These are phyloP conservation scores for Alopecurus myosuroides DNA, from an alignment of 176 grass and related monocot species.

Conservation along the genomic window DNA sequence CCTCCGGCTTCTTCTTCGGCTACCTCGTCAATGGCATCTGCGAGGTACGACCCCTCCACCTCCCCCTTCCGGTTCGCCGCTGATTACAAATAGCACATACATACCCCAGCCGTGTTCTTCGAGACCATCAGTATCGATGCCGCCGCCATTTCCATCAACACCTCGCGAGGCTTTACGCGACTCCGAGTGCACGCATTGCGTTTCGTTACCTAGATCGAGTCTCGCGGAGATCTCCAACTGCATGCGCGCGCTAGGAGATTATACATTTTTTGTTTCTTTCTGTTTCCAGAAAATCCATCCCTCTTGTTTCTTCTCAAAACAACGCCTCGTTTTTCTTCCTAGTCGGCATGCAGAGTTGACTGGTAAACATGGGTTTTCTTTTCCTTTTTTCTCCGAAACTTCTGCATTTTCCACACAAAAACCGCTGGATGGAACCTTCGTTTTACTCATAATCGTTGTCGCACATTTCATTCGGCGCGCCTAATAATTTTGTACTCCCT, in stretches of 20 bases:
- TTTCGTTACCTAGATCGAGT: too few relatives aligned
- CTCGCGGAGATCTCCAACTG: not conserved
- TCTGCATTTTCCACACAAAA: not conserved
- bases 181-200: too few relatives aligned
- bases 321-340: not conserved
- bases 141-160: too few relatives aligned
- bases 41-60: constrained; percentile 41
- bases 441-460: not conserved
- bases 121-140: too few relatives aligned
- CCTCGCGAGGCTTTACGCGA: too few relatives aligned
- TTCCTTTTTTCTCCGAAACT: not conserved
- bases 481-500: not conserved
- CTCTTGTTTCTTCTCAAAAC: not conserved
- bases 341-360: not conserved
- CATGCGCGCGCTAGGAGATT: not conserved
- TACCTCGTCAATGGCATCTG: constrained; percentile 98
- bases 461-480: not conserved
- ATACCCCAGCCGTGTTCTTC: too few relatives aligned
- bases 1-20: constrained; percentile 88
- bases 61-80: too few relatives aligned
- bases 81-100: too few relatives aligned
- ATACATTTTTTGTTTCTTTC: too few relatives aligned
- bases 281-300: too few relatives aligned
- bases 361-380: not conserved
- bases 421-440: too few relatives aligned